Evolutionary conservation across 805 yeast genomes (phyloP), one percentile per base, ranked within the genome.

Genomic region (Saccharomycopsis javanensis): DNA sequence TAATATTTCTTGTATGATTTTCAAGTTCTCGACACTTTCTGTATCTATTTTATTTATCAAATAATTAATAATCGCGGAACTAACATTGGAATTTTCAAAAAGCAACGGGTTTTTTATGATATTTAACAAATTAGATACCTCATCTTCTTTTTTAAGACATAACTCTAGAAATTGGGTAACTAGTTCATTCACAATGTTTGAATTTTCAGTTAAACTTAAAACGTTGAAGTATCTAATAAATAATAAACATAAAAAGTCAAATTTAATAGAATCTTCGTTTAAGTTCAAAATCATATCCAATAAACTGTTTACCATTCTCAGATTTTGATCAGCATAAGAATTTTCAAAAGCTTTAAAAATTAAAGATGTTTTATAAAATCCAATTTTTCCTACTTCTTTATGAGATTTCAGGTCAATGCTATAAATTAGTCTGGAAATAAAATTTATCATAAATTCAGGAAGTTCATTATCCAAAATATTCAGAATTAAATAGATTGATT

Each of bases 221-320:
- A 57, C n/a, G 15, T 51, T 57, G 38, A 57, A 57, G 20, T 31
- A 57, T 45, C 60, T 35, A 8, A 25, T n/a, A 37, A 55, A 55
- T 25, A 50, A 33, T 27, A 50, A 33, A 16, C 28, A 31, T 8
- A 54, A 34, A 33, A 45, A 54, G 8, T 42, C 48, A 2, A 6
- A 42, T 20, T 42, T 42, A 42, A 20, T 28, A 23, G 4, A 20
- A 20, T 33, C 15, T 23, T 51, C 45, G 18, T 31, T 27, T 2
- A 34, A 13, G 5, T n/a, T 8, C 20, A 37, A 51, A n/a, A 51
- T 37, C 11, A 16, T 16, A 20, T 33, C 33, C 11, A 51, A 33
- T 20, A 51, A 27, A 13, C 33, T 33, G n/a, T 20, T 27, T 8
- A 51, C 18, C 4, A 8, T 11, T 11, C 23, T 18, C 15, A n/a